Evolutionary conservation across 495 filamentous ascomycete genomes (phyloP).

Genomic region (Staphylotrichum tortipilum): DNA sequence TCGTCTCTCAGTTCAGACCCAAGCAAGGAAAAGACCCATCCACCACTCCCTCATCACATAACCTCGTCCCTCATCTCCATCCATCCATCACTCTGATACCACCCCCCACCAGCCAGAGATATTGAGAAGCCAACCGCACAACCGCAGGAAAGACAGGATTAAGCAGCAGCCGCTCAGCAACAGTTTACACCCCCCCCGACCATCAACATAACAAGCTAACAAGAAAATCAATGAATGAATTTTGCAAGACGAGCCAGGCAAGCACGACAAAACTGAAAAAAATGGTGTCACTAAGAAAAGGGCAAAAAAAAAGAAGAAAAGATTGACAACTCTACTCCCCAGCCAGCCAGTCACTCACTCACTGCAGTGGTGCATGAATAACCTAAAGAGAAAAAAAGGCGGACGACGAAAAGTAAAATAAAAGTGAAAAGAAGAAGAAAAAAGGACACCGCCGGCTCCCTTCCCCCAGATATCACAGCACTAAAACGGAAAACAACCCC

Average conservation of each 20-base stretch:
- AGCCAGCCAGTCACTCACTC: not conserved
- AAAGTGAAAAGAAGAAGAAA: not conserved
- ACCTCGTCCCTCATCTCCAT: not conserved
- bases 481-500: not conserved
- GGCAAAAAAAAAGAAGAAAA: not conserved
- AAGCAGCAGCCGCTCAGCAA: too few relatives aligned
- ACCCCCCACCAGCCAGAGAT: not conserved
- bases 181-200: too few relatives aligned
- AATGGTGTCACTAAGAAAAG: slow-evolving; percentile 1
- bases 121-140: too few relatives aligned
- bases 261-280: too few relatives aligned
- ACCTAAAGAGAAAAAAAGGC: not conserved
- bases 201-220: too few relatives aligned
- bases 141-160: too few relatives aligned
- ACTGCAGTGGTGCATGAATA: not conserved
- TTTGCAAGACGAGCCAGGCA: too few relatives aligned
- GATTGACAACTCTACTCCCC: not conserved
- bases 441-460: not conserved
- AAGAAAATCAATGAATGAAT: too few relatives aligned
- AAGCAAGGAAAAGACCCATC: too few relatives aligned
- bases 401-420: not conserved
- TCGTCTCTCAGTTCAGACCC: too few relatives aligned
- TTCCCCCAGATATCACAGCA: slow-evolving; percentile 1
- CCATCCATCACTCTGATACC: not conserved
- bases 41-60: not conserved